Base-by-base conservation (phyloP, 176 grass and related monocot species). In the Oryza meridionalis region DNA sequence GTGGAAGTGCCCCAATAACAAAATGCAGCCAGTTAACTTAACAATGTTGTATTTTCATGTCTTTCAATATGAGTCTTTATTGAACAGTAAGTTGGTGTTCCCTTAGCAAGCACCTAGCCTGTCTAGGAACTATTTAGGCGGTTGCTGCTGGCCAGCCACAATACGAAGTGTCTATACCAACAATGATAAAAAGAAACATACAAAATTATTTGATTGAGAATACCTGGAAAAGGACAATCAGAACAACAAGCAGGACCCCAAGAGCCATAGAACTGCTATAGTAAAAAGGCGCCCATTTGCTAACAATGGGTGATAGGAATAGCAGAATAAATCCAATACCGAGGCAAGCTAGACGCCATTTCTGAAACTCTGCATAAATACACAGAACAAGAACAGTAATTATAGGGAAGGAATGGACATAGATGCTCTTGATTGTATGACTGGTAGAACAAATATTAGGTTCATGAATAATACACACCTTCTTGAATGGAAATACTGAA, bases 201-300 rank as follows among this genome's bases (percentile, higher is more conserved):
- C 22, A 38, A 7, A 65, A 35, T n/a, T 55, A 33, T 77, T 71
- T 72, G 53, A 58, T n/a, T 62, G 44, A 81, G 73, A 33, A 65
- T 87, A 98, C 96, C 96, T 99, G 96, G 86, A 94, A 99, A 75
- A 96, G 87, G 27, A 99, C 67, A 33, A 99, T 89, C 72, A 99
- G 87, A 62, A 99, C 81, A 88, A 99, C 89, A 65, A 96, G 93
- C 8, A 96, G 35, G 76, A 99, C 78, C 27, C 93, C 96, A 65
- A 99, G 82, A 47, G 86, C 91, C 96, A 99, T 99, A 79, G 93
- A 99, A 65, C 93, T 99, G 67, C 91, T 92, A 88, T 99, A 99
- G 81, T 94, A 96, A 81, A 96, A 99, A 6, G 93, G 96, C 71
- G 85, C 91, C 93, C 96, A 99, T 69, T 91, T 91, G 68, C 96